A percentile compares a stretch with the other conserved stretches of the same genome.
Conservation (phyloP, 768 basidiomycete species). For the Collybia nuda region DNA sequence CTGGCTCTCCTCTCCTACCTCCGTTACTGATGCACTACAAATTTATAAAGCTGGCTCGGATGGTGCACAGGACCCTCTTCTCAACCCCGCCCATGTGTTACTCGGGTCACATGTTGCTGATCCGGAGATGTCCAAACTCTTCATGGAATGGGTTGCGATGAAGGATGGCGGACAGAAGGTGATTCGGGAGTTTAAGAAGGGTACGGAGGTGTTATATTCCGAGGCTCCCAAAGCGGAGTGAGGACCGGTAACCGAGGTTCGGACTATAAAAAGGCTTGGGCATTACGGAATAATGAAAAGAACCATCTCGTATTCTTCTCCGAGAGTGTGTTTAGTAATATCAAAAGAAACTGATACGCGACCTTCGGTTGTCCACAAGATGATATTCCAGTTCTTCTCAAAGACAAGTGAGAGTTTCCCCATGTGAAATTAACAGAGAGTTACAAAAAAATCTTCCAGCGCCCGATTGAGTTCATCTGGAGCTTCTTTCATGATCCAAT, state of each 20-base stretch:
- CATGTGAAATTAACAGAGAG: too few relatives aligned
- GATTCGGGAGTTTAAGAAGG: constrained; percentile 34
- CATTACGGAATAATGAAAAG: too few relatives aligned
- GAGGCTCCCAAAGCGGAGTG: constrained; percentile 17
- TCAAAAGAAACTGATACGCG: too few relatives aligned
- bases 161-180: constrained; percentile 45
- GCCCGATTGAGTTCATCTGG: constrained; percentile 12
- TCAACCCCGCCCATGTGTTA: constrained; percentile 50
- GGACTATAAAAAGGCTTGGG: too few relatives aligned
- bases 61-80: constrained; percentile 35
- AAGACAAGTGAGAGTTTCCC: too few relatives aligned
- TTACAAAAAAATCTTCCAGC: too few relatives aligned
- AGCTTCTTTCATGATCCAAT: constrained; percentile 18
- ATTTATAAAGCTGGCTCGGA: constrained; percentile 44
- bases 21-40: constrained; percentile 29
- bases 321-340: too few relatives aligned
- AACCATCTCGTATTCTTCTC: too few relatives aligned
- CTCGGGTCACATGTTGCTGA: constrained; percentile 27
- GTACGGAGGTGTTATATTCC: constrained; percentile 28
- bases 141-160: constrained; percentile 43
- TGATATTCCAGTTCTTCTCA: too few relatives aligned
- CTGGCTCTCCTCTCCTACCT: constrained; percentile 40
- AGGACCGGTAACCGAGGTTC: too few relatives aligned
- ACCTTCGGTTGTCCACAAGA: too few relatives aligned
- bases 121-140: constrained; percentile 29